Evolutionary conservation across 2,329 filamentous ascomycete species (phyloP).

Genomic region (Talaromyces verruculosus): DNA sequence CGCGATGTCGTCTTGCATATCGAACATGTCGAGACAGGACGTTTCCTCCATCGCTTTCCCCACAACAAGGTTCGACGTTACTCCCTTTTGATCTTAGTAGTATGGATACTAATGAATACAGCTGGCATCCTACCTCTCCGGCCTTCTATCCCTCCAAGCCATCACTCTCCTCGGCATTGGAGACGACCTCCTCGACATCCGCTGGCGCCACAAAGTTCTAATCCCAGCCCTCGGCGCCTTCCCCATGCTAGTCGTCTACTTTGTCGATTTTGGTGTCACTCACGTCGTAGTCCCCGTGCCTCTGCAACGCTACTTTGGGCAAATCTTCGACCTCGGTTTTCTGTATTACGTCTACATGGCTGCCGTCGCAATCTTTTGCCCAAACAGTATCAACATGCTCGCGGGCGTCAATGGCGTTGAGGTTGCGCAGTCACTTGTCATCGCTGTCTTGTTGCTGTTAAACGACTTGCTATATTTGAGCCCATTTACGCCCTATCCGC

Average conservation of each 20-base stretch:
- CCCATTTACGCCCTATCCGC: conserved; percentile 73
- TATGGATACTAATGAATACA: conserved; percentile 38
- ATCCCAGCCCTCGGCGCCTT: conserved; percentile 93
- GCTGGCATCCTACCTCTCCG: conserved; percentile 93
- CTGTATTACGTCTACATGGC: conserved; percentile 98
- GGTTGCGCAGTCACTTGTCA: conserved; percentile 88
- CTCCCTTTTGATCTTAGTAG: neutral
- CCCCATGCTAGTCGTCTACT: conserved; percentile 93
- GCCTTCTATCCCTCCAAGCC: conserved; percentile 86
- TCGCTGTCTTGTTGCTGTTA: conserved; percentile 76
- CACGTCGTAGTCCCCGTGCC: conserved; percentile 88
- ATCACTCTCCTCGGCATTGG: conserved; percentile 89
- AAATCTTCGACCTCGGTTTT: conserved; percentile 76
- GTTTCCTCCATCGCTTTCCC: conserved; percentile 86
- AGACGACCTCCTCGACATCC: conserved; percentile 95
- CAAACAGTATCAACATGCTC: conserved; percentile 99
- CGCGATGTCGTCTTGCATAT: conserved; percentile 76
- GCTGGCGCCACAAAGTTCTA: conserved; percentile 98
- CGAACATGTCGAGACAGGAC: conserved; percentile 73
- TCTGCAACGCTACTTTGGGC: conserved; percentile 78
- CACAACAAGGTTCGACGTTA: conserved; percentile 72
- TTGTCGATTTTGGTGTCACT: conserved; percentile 97
- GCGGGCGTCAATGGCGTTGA: conserved; percentile 99
- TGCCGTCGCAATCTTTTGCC: conserved; percentile 92
- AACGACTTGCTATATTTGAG: conserved; percentile 87